phyloP scores from a whole-genome alignment of 2,329 filamentous ascomycete genomes.

The Diaporthe velutina region DNA sequence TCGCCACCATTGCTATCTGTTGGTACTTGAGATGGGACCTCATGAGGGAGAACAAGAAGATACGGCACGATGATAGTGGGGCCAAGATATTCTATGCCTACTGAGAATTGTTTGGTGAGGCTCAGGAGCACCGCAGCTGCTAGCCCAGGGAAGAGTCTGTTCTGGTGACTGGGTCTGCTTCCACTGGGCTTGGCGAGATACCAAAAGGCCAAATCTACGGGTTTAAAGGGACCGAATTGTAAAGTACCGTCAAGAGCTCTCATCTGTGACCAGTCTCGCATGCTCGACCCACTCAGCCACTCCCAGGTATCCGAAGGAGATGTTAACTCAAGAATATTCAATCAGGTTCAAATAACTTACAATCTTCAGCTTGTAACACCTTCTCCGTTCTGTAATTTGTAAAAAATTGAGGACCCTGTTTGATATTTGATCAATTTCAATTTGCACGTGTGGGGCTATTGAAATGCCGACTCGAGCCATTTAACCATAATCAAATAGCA shows the following conservation, averaged over 20 bases:
- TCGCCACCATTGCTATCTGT: not conserved
- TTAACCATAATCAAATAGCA: no score
- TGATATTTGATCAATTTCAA: not conserved
- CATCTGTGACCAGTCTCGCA: not conserved
- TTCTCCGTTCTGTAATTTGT: not conserved
- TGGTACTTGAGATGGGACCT: conserved; percentile 17
- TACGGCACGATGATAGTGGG: not conserved
- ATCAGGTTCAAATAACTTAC: not conserved
- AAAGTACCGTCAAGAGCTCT: no score
- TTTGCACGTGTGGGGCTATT: not conserved
- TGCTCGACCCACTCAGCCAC: not conserved
- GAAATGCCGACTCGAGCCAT: not conserved
- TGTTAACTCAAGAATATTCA: not conserved
- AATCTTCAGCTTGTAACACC: not conserved
- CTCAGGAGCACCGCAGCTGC: not conserved
- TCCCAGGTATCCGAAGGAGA: not conserved
- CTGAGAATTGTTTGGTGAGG: not conserved
- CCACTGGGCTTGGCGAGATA: no score
- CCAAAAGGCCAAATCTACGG: no score
- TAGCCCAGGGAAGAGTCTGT: no score
- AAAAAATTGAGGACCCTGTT: not conserved
- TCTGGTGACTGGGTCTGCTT: no score
- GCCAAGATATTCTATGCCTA: conserved; percentile 22
- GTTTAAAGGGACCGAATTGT: not conserved
- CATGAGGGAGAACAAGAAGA: conserved; percentile 16